Percentiles rank a stretch among this genome's conserved stretches.
These are phyloP conservation scores for Mycena venus DNA, from an alignment of 768 basidiomycete species.

Conservation along the genomic window DNA sequence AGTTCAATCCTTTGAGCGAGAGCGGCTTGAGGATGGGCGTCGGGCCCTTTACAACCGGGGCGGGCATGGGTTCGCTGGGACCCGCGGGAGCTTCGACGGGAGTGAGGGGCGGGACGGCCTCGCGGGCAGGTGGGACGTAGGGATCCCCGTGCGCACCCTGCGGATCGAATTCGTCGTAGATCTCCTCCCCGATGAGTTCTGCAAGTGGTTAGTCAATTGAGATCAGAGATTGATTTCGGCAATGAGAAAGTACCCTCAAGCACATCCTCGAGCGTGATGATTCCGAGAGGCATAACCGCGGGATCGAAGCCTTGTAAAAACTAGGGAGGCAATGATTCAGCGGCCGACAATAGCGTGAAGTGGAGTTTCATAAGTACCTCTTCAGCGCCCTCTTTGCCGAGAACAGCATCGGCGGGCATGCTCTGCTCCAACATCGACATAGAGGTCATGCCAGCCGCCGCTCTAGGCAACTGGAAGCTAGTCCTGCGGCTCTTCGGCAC, in stretches of 20 bases:
- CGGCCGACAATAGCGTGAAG: background rate
- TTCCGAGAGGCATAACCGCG: slow-evolving; percentile 86
- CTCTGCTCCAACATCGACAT: slow-evolving; percentile 77
- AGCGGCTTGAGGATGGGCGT: slow-evolving; percentile 53
- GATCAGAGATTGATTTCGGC: no score
- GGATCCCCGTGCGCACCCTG: slow-evolving; percentile 76
- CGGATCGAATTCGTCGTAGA: slow-evolving; percentile 91
- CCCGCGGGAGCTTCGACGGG: slow-evolving; percentile 33
- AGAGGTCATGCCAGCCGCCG: slow-evolving; percentile 56
- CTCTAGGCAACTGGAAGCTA: slow-evolving; percentile 57
- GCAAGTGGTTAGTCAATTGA: background rate
- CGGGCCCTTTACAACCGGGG: slow-evolving; percentile 23
- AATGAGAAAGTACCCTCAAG: slow-evolving; percentile 73
- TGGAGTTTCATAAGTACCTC: slow-evolving; percentile 66
- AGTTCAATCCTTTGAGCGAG: slow-evolving; percentile 61
- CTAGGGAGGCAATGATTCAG: slow-evolving; percentile 46
- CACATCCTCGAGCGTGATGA: slow-evolving; percentile 94
- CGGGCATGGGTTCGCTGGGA: slow-evolving; percentile 23
- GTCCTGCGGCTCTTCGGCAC: slow-evolving; percentile 46
- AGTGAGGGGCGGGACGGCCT: slow-evolving; percentile 41
- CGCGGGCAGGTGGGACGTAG: slow-evolving; percentile 53
- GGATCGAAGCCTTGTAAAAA: slow-evolving; percentile 89
- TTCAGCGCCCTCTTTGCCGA: slow-evolving; percentile 81
- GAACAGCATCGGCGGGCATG: slow-evolving; percentile 90
- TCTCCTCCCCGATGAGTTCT: slow-evolving; percentile 95